Evolutionary conservation across 2,329 filamentous ascomycete species (phyloP).

Genomic region (Aspergillus caelatus): DNA sequence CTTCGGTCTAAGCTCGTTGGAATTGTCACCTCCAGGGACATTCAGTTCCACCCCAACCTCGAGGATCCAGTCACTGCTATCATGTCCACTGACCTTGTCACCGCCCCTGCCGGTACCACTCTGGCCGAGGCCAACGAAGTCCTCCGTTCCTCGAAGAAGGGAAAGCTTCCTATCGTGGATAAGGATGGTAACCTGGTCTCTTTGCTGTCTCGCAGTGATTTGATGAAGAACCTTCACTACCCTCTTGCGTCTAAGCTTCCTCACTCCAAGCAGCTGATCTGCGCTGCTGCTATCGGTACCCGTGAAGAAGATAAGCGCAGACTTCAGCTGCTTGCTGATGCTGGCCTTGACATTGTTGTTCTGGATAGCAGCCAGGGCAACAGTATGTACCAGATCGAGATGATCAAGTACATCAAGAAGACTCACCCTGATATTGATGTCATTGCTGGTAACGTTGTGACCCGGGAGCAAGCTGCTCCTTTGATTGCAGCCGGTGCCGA

Average conservation of each 20-base stretch:
- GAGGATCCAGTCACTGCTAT: conserved; percentile 77
- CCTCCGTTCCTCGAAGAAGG: conserved; percentile 94
- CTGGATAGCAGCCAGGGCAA: conserved; percentile 97
- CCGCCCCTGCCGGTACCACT: conserved; percentile 79
- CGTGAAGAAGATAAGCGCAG: conserved; percentile 89
- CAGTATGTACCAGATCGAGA: conserved; percentile 97
- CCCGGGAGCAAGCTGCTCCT: conserved; percentile 88
- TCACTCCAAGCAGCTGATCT: conserved; percentile 95
- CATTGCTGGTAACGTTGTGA: conserved; percentile 98
- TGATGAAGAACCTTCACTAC: conserved; percentile 99
- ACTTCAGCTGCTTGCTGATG: conserved; percentile 85
- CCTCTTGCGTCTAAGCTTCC: conserved; percentile 94
- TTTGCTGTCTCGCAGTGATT: conserved; percentile 88
- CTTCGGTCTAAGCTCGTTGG: conserved; percentile 94
- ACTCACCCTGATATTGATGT: conserved; percentile 86
- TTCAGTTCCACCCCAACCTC: conserved; percentile 86
- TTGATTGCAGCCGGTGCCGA: conserved; percentile 94
- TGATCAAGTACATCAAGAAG: conserved; percentile 94
- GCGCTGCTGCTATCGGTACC: conserved; percentile 92
- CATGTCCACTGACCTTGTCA: conserved; percentile 95
- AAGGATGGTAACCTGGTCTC: conserved; percentile 82
- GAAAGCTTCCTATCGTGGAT: conserved; percentile 93
- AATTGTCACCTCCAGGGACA: conserved; percentile 96
- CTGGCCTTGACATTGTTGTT: conserved; percentile 91
- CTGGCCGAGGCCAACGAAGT: conserved; percentile 90